Evolutionary conservation across 805 yeast genomes (phyloP).

Genomic region (Saccharomycopsis synnaedendra): DNA sequence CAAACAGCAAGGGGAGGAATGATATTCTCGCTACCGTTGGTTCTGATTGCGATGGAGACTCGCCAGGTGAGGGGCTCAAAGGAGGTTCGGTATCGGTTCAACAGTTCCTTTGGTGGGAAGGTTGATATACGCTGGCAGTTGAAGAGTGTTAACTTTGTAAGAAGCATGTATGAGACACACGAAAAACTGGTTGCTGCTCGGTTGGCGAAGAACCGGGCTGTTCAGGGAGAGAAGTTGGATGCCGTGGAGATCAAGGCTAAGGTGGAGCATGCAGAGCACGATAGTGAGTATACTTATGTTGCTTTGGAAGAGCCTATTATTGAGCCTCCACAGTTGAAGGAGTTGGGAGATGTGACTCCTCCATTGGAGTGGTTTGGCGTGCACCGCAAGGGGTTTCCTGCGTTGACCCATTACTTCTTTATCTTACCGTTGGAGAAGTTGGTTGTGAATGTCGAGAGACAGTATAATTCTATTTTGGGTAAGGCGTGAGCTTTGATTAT

Average conservation of each 20-base stretch:
- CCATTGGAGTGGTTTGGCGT: conserved; percentile 98
- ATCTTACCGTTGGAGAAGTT: conserved; percentile 65
- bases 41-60: conserved; percentile 65
- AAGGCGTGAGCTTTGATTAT: conserved; percentile 19
- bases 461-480: conserved; percentile 32
- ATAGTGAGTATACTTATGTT: conserved; percentile 36
- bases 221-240: conserved; percentile 35
- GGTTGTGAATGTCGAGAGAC: conserved; percentile 50
- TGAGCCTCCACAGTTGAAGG: conserved; percentile 81
- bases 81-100: conserved; percentile 53
- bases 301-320: conserved; percentile 70
- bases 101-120: conserved; percentile 74
- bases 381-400: conserved; percentile 77
- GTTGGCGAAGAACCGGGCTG: conserved; percentile 25
- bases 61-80: conserved; percentile 44
- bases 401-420: conserved; percentile 70
- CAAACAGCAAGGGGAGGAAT: conserved; percentile 63
- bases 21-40: conserved; percentile 69
- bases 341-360: conserved; percentile 94
- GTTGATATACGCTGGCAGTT: conserved; percentile 91
- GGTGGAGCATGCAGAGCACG: conserved; percentile 16
- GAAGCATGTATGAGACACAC: conserved; percentile 90
- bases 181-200: conserved; percentile 61
- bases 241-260: conserved; percentile 16
- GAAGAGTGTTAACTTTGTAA: conserved; percentile 79